A percentile compares a stretch with the other conserved stretches of the same genome.
phyloP scores from a whole-genome alignment of 192 early-diverging fungal species.

The Podila clonocystis region DNA sequence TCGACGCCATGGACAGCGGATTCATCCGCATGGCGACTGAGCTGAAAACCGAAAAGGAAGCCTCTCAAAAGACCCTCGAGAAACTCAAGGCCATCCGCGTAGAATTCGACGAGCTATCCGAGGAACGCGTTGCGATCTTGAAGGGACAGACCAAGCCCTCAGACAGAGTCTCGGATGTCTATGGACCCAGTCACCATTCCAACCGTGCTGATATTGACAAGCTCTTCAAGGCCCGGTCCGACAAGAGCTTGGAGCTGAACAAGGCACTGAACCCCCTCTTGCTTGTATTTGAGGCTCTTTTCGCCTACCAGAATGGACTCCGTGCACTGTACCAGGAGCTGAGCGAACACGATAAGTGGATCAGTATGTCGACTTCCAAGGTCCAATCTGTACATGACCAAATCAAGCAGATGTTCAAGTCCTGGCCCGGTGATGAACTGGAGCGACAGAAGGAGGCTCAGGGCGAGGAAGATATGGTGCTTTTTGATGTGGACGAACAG shows the following conservation, averaged over 20 bases:
- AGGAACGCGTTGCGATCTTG: neutral
- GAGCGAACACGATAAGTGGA: slow-evolving; percentile 37
- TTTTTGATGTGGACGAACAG: slow-evolving; percentile 50
- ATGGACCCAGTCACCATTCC: slow-evolving; percentile 6
- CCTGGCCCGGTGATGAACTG: slow-evolving; percentile 44
- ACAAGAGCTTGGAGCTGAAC: slow-evolving; percentile 15
- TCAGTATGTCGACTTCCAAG: slow-evolving; percentile 14
- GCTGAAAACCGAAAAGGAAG: slow-evolving; percentile 32
- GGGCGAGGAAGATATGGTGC: slow-evolving; percentile 23
- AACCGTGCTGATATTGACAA: slow-evolving; percentile 15
- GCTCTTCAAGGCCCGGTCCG: slow-evolving; percentile 11
- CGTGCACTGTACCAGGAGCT: slow-evolving; percentile 22
- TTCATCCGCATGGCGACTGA: slow-evolving; percentile 36
- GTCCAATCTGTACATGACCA: slow-evolving; percentile 38
- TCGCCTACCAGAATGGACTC: slow-evolving; percentile 36
- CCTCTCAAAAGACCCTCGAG: slow-evolving; percentile 21
- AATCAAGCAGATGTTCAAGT: slow-evolving; percentile 45
- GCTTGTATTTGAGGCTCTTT: slow-evolving; percentile 21
- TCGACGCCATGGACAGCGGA: slow-evolving; percentile 43
- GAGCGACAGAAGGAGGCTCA: slow-evolving; percentile 31
- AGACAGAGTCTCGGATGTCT: slow-evolving; percentile 31
- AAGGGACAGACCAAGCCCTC: slow-evolving; percentile 30
- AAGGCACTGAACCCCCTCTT: slow-evolving; percentile 13
- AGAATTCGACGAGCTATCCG: slow-evolving; percentile 22
- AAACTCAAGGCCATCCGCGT: slow-evolving; percentile 30